Base-by-base conservation (phyloP, 768 basidiomycete species). In the Mrakia hoshinonis region DNA sequence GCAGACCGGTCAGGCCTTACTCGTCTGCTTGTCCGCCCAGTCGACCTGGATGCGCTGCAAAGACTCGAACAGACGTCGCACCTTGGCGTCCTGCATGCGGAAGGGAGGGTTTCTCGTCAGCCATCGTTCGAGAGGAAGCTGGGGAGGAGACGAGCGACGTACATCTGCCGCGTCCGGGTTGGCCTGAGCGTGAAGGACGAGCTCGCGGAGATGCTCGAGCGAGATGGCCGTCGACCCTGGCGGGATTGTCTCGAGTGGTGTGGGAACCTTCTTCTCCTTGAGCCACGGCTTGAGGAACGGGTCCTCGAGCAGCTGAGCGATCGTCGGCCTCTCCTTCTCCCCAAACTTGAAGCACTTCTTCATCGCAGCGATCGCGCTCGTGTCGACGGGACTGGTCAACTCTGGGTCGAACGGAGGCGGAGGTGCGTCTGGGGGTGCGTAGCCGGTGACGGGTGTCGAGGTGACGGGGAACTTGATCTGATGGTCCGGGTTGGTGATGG, bases 301-400 rank as follows among this genome's bases (percentile, higher is more conserved):
- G 76, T 93, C 87, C 62, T 86, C 85, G 75, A 97, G 78, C 76
- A 99, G 80, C 76, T 93, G 87, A 2, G 91, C 91, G 73, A 98
- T 97, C 6, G 90, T 88, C 75, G 88, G 86, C 34, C 95, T 82
- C 75, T 89, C 86, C 79, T 94, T 95, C 38, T 92, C 87, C 75
- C 85, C 84, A 73, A 91, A 85, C 66, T 81, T 81, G 75, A 97
- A 79, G 78, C 95, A 99, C 70, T 84, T 85, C 80, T 87, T 86
- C 83, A 97, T 92, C 62, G 86, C 86, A 68, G 83, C 83, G 72
- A 96, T 87, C n/a, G 94, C 87, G 74, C 88, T 86, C 60, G 79
- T 79, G 66, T 87, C 84, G 46, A 98, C 89, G n/a, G 81, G 82
- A 72, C 85, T 83, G 75, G 77, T 87, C 70, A 91, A 79, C 75